Conservation (phyloP, 1,284 basidiomycete genomes). For the Ustilago cynodontis region DNA sequence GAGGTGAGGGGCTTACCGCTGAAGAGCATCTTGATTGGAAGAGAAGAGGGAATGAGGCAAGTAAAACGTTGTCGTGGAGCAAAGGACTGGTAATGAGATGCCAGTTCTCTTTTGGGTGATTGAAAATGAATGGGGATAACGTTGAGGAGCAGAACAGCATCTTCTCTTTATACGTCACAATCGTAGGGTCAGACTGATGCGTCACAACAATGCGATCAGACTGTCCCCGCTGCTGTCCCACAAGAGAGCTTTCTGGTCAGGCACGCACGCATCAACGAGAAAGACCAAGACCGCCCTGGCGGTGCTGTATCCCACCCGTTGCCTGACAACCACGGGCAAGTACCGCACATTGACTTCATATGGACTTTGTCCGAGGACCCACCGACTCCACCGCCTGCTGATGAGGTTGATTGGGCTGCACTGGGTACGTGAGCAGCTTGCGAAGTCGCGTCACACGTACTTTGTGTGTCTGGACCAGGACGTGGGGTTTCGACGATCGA, state of each 20-base stretch:
- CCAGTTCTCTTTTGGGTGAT: background rate
- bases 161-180: background rate
- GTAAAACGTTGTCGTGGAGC: background rate
- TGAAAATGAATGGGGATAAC: background rate
- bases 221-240: background rate
- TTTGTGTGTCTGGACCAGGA: background rate
- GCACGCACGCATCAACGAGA: too few species aligned
- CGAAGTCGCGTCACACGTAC: background rate
- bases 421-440: background rate
- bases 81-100: background rate
- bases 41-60: background rate
- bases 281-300: background rate
- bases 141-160: background rate
- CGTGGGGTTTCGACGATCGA: background rate
- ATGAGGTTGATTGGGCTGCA: background rate
- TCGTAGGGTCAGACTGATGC: too few species aligned
- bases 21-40: conserved; percentile 21
- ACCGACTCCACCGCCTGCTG: background rate
- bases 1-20: conserved; percentile 12
- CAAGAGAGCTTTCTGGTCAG: background rate
- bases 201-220: background rate
- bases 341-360: background rate
- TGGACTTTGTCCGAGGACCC: background rate
- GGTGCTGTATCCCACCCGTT: background rate
- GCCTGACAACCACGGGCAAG: background rate